Base-by-base conservation (phyloP, 306 rosid species). In the Hippophae tibetana region DNA sequence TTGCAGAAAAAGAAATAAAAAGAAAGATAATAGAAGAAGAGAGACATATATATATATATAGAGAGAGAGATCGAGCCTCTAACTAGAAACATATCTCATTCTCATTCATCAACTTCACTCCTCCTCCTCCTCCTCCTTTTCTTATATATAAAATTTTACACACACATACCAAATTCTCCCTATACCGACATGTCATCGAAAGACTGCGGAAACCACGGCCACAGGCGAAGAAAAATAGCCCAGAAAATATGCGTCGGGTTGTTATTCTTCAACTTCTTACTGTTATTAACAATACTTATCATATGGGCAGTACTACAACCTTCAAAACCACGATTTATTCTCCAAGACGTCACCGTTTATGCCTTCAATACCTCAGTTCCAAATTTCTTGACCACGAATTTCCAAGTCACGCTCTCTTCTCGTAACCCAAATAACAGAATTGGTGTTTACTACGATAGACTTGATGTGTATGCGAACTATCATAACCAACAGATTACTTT, bases 361-460 rank as follows among this genome's bases (percentile, higher is more conserved):
- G 84, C 92, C 75, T 93, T 93, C 89, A 93, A 88, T 81, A 78
- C 81, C 76, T 67, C 84, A 60, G 47, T 55, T 2, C 74, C 97
- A 2, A 93, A 86, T 66, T 60, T 89, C 50, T 50, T 93, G 23
- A 89, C 97, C 55, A 69, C 97, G 13, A 79, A 56, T 10, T 82
- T 93, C 81, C 95, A 84, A 40, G 69, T 92, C 47, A 93, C 99
- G 9, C 42, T 93, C 9, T 50, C 76, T 12, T 79, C 97, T 3
- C 88, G 97, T 23, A 93, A 93, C 75, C 94, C 97, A 0, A 93
- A 89, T 75, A 85, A 76, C 49, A 79, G 65, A 70, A 71, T 93
- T 77, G 99, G 99, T 1, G 40, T 93, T 66, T 89, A 80, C 86
- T 93, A 93, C 74, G 97, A 93, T 70, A 82, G 65, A 13, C 95